A percentile compares a stretch with the other conserved stretches of the same genome.
Evolutionary conservation across 176 grass and related monocot species (phyloP).

Genomic region (Luzula sylvatica): DNA sequence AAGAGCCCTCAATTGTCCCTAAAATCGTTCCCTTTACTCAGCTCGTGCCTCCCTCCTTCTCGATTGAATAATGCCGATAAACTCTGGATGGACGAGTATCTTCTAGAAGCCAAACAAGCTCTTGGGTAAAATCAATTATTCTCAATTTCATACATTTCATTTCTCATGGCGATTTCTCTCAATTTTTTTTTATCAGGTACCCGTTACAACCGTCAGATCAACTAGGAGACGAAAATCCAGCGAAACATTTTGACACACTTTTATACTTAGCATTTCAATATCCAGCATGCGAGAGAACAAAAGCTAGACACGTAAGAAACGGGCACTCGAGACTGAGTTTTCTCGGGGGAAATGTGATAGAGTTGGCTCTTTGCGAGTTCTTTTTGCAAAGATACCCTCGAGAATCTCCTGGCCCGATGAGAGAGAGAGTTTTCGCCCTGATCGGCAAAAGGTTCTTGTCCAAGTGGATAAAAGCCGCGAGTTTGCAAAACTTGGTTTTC

Average conservation of each 20-base stretch:
- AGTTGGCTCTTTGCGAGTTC: slow-evolving; percentile 76
- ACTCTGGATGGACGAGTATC: slow-evolving; percentile 91
- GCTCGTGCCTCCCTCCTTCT: slow-evolving; percentile 78
- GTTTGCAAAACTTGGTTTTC: slow-evolving; percentile 95
- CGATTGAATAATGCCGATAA: slow-evolving; percentile 64
- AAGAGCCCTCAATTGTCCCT: slow-evolving; percentile 94
- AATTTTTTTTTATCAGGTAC: slow-evolving; percentile 23
- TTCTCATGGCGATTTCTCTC: neutral
- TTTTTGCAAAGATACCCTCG: slow-evolving; percentile 94
- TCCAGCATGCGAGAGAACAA: slow-evolving; percentile 53
- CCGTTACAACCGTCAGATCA: slow-evolving; percentile 72
- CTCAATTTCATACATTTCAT: neutral
- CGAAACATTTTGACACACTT: slow-evolving; percentile 81
- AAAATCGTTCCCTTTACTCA: slow-evolving; percentile 79
- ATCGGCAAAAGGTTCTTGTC: slow-evolving; percentile 71
- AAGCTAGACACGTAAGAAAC: slow-evolving; percentile 59
- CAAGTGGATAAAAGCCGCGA: slow-evolving; percentile 80
- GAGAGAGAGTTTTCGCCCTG: slow-evolving; percentile 78
- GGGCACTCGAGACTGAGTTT: slow-evolving; percentile 88
- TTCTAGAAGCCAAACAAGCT: slow-evolving; percentile 96
- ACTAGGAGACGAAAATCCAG: slow-evolving; percentile 74
- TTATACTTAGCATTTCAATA: slow-evolving; percentile 96
- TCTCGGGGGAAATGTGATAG: slow-evolving; percentile 77
- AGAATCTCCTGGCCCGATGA: slow-evolving; percentile 81
- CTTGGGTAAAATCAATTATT: slow-evolving; percentile 36